phyloP scores from a whole-genome alignment of 169 alveolate genomes.

The Theileria sp. region DNA sequence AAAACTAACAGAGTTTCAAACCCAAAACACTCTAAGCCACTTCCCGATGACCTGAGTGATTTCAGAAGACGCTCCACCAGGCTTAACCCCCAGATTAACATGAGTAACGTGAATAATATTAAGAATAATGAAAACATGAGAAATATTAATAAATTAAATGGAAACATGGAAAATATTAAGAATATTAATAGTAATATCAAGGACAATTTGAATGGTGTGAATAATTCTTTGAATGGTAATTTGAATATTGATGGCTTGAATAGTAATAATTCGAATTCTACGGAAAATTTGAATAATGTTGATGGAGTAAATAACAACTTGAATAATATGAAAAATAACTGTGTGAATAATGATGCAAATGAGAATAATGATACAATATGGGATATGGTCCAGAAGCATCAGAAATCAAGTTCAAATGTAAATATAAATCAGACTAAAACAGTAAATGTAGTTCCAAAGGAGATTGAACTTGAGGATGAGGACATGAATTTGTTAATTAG shows the following conservation, averaged over 20 bases:
- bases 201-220: not conserved
- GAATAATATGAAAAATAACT: not conserved
- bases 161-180: not conserved
- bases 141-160: not conserved
- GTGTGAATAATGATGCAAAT: not conserved
- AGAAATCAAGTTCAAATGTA: not conserved
- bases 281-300: not conserved
- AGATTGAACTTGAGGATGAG: not conserved
- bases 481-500: conserved; percentile 25
- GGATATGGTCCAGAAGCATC: conserved; percentile 56
- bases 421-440: not conserved
- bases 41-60: not conserved
- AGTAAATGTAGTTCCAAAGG: conserved; percentile 1
- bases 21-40: not conserved
- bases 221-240: not conserved
- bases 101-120: not conserved
- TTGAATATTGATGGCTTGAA: not conserved
- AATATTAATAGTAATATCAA: not conserved
- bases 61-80: not conserved
- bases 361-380: conserved; percentile 50
- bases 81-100: not conserved
- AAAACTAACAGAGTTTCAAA: not conserved
- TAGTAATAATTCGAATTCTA: not conserved
- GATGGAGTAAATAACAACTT: not conserved
- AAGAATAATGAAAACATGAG: not conserved